A percentile compares a stretch with the other conserved stretches of the same genome.
phyloP scores from a whole-genome alignment of 179 eudicot species.

The Silene noctiflora region DNA sequence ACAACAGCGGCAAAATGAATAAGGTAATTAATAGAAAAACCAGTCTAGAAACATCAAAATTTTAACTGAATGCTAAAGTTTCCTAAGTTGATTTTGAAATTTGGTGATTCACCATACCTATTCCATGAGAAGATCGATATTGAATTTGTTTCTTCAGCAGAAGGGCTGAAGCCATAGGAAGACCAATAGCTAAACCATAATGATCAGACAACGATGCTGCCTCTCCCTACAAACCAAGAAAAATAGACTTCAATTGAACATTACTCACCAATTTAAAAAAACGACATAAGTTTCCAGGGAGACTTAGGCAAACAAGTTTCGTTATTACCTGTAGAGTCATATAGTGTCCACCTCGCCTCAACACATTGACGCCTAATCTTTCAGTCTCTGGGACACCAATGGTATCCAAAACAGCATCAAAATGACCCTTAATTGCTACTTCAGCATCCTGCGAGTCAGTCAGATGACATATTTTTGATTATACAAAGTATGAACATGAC shows the following conservation, averaged over 20 bases:
- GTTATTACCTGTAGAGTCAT: constrained; percentile 86
- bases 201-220: constrained; percentile 76
- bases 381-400: constrained; percentile 83
- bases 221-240: constrained; percentile 61
- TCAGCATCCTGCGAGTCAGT: constrained; percentile 62
- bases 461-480: not conserved
- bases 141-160: constrained; percentile 74
- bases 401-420: constrained; percentile 95
- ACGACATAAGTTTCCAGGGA: not conserved
- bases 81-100: not conserved
- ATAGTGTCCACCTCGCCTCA: constrained; percentile 88
- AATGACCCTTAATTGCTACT: constrained; percentile 57
- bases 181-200: constrained; percentile 78
- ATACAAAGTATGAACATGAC: not conserved
- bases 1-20: too few species aligned
- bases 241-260: constrained; percentile 22
- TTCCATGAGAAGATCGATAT: constrained; percentile 79
- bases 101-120: constrained; percentile 44
- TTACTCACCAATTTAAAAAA: not conserved
- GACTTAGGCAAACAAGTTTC: not conserved
- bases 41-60: not conserved
- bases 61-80: not conserved
- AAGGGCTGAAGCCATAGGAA: constrained; percentile 69
- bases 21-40: not conserved
- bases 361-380: constrained; percentile 63